Percentiles rank a stretch among this genome's conserved stretches.
These are phyloP conservation scores for Aureobasidium leucospermi DNA, from an alignment of 2,329 filamentous ascomycete species.

Conservation along the genomic window DNA sequence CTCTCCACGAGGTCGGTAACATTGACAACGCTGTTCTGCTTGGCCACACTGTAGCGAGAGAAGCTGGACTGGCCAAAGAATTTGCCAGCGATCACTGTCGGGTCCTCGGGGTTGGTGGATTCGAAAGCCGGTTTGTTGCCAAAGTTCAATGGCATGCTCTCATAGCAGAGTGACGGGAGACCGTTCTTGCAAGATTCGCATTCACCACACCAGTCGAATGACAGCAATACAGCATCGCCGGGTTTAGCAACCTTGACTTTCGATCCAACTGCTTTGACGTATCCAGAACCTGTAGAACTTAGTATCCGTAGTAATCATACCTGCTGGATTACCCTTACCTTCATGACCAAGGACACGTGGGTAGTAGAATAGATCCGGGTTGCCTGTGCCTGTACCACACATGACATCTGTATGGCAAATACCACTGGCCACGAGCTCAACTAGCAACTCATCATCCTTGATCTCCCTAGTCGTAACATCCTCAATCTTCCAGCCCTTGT, in stretches of 20 bases:
- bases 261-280: constrained; percentile 39
- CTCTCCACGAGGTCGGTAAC: constrained; percentile 31
- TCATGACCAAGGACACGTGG: constrained; percentile 48
- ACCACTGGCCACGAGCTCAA: constrained; percentile 45
- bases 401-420: constrained; percentile 50
- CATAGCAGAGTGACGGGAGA: constrained; percentile 41
- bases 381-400: constrained; percentile 34
- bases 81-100: constrained; percentile 28
- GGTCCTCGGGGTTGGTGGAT: constrained; percentile 17
- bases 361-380: constrained; percentile 33
- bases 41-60: constrained; percentile 33
- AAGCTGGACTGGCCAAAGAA: constrained; percentile 47
- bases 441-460: constrained; percentile 42
- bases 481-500: constrained; percentile 34
- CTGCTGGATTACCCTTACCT: constrained; percentile 26
- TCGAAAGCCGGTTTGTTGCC: constrained; percentile 25
- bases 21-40: constrained; percentile 36
- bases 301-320: not conserved
- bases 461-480: constrained; percentile 31
- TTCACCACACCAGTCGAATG: constrained; percentile 39
- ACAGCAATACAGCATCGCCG: constrained; percentile 42
- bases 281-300: constrained; percentile 34
- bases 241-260: constrained; percentile 34
- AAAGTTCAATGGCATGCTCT: constrained; percentile 44
- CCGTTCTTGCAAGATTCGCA: constrained; percentile 44